Percentiles rank a stretch among this genome's conserved stretches.
Evolutionary conservation across 106 monocot genomes (phyloP).

Genomic region (Dioscorea alata): DNA sequence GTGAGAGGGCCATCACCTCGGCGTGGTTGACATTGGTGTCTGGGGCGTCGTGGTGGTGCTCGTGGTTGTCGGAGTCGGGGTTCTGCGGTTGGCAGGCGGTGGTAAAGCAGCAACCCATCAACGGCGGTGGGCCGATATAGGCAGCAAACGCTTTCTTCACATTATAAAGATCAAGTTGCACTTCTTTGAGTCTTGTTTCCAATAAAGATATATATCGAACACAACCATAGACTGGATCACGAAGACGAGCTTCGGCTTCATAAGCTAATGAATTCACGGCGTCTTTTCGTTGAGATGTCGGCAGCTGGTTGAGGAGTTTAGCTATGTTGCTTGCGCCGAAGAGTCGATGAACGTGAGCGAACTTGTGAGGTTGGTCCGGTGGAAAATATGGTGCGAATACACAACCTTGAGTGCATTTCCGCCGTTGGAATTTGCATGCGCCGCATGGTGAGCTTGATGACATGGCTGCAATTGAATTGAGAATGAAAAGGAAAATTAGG

Average conservation of each 20-base stretch:
- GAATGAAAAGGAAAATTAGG: too few species aligned
- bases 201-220: conserved; percentile 47
- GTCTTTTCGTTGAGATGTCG: conserved; percentile 36
- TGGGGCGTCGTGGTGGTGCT: too few species aligned
- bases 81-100: too few species aligned
- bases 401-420: conserved; percentile 76
- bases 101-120: too few species aligned
- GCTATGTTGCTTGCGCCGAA: conserved; percentile 88
- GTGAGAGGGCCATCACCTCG: too few species aligned
- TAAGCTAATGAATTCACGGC: conserved; percentile 62
- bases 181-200: conserved; percentile 29
- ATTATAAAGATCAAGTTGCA: conserved; percentile 22
- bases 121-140: conserved; percentile 28
- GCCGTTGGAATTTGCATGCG: conserved; percentile 77
- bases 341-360: conserved; percentile 65
- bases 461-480: neutral
- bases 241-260: conserved; percentile 47
- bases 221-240: conserved; percentile 57
- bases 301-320: conserved; percentile 69
- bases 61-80: too few species aligned
- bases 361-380: conserved; percentile 61
- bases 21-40: too few species aligned
- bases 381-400: conserved; percentile 88
- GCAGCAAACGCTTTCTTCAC: conserved; percentile 42
- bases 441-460: conserved; percentile 66